Base-by-base conservation (phyloP, 768 basidiomycete species). In the Agaricus subrufescens region DNA sequence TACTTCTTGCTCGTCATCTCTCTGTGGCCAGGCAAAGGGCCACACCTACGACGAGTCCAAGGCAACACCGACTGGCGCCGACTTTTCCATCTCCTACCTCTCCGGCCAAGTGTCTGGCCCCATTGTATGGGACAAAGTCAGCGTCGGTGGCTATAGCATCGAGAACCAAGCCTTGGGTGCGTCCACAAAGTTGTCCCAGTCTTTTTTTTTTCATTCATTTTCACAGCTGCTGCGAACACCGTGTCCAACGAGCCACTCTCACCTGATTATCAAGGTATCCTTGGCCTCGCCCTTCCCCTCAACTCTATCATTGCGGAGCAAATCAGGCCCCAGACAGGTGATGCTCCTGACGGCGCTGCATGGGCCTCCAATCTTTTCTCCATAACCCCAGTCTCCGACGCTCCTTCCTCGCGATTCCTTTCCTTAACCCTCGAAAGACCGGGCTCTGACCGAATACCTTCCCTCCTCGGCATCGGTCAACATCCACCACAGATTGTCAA, bases 221-320 rank as follows among this genome's bases (percentile, higher is more conserved):
- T 27, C 23, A 27, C 64, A 89, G 88, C 82, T 51, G 85, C 89
- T 2, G 89, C 82, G 3, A 66, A 74, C 38, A 60, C 61, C 39
- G 82, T 91, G 47, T 43, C 68, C 1, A 63, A 71, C 38, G 91
- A 92, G 67, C 81, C 81, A 0, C 77, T 92, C 6, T 69, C 78
- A 0, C 62, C 75, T 8, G 60, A 71, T 11, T 92, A 87, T 66
- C 74, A 70, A 57, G 90, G 90, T 27, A 77, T 91, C 50, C 76
- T 91, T 4, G 90, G 89, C 15, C 82, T 92, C 46, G 87, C 88
- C 1, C 82, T 91, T 27, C 87, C 90, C 25, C 69, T 73, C 46
- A 83, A 90, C 69, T 87, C 85, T n/a, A 60, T 84, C 58, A 91
- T 92, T 51, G 76, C 84, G 3, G 50, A 66, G 0, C 6, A 42